Evolutionary conservation across 1,284 basidiomycete species (phyloP).

Genomic region (Volvariella volvacea): DNA sequence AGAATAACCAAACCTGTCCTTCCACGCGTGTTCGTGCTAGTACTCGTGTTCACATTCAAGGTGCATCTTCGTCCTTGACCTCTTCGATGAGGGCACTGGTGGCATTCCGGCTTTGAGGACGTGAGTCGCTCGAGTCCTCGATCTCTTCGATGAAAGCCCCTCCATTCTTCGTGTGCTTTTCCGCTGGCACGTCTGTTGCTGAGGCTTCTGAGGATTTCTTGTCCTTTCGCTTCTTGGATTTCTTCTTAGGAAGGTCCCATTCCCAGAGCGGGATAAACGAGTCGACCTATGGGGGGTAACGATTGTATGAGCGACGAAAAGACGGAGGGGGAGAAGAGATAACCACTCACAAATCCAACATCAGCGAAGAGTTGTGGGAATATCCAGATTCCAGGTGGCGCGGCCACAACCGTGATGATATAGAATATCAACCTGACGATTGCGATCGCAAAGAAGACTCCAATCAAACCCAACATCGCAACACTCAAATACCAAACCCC

Average conservation of each 20-base stretch:
- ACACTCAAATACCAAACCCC: conserved; percentile 97
- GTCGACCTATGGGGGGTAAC: conserved; percentile 62
- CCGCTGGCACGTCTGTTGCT: conserved; percentile 19
- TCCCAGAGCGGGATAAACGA: conserved; percentile 98
- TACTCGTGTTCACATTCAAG: no score
- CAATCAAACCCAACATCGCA: conserved; percentile 83
- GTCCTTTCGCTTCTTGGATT: conserved; percentile 63
- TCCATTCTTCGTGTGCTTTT: conserved; percentile 28
- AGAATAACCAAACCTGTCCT: no score
- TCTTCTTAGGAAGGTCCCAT: conserved; percentile 95
- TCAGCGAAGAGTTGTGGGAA: conserved; percentile 98
- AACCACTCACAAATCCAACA: conserved; percentile 87
- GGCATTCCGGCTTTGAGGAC: conserved; percentile 46
- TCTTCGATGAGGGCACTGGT: conserved; percentile 47
- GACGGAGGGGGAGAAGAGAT: neutral
- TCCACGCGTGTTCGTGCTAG: no score
- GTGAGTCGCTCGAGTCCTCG: conserved; percentile 45
- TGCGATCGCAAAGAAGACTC: conserved; percentile 87
- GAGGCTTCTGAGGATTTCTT: no score
- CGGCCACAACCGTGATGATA: conserved; percentile 83
- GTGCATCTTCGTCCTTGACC: conserved; percentile 48
- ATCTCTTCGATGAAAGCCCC: conserved; percentile 53
- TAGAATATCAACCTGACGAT: conserved; percentile 93
- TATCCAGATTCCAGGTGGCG: conserved; percentile 95
- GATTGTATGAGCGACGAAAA: neutral